Conservation (phyloP, 2,329 filamentous ascomycete genomes). For the Aspergillus tubingensis region DNA sequence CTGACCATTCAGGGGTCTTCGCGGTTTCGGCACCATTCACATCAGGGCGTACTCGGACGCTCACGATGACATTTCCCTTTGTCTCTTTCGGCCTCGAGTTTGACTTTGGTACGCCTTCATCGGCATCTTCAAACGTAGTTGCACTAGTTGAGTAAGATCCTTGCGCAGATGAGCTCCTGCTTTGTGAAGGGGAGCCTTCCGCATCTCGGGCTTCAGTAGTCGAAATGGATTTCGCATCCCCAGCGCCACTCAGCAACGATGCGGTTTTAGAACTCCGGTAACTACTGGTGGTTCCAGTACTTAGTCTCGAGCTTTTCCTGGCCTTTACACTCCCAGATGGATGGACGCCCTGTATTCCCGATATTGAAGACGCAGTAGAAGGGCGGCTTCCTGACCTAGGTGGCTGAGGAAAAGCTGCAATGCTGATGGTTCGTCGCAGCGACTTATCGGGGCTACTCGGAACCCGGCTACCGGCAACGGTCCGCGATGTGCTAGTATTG, state of each 20-base stretch:
- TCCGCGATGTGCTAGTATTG: constrained; percentile 59
- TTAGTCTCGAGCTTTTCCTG: constrained; percentile 59
- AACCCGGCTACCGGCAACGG: constrained; percentile 57
- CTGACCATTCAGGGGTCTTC: constrained; percentile 80
- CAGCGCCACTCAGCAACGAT: constrained; percentile 76
- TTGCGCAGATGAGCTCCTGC: constrained; percentile 86
- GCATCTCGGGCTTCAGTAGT: constrained; percentile 66
- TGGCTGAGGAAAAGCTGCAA: constrained; percentile 89
- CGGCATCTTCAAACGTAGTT: constrained; percentile 81
- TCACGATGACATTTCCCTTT: constrained; percentile 95
- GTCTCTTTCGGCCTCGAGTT: constrained; percentile 60
- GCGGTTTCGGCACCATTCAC: constrained; percentile 60
- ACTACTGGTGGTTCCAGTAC: constrained; percentile 55
- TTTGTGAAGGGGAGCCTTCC: constrained; percentile 82
- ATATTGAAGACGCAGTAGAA: constrained; percentile 57
- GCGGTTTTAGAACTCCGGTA: constrained; percentile 59
- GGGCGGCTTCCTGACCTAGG: constrained; percentile 68
- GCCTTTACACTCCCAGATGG: constrained; percentile 45
- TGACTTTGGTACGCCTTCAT: constrained; percentile 53
- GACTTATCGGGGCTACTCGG: constrained; percentile 62
- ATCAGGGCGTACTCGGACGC: constrained; percentile 89
- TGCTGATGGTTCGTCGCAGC: constrained; percentile 85
- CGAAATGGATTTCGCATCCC: constrained; percentile 72
- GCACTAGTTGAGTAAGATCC: constrained; percentile 89
- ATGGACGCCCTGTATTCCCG: constrained; percentile 37